Conservation (phyloP, 495 filamentous ascomycete species). For the Cercophora samala region DNA sequence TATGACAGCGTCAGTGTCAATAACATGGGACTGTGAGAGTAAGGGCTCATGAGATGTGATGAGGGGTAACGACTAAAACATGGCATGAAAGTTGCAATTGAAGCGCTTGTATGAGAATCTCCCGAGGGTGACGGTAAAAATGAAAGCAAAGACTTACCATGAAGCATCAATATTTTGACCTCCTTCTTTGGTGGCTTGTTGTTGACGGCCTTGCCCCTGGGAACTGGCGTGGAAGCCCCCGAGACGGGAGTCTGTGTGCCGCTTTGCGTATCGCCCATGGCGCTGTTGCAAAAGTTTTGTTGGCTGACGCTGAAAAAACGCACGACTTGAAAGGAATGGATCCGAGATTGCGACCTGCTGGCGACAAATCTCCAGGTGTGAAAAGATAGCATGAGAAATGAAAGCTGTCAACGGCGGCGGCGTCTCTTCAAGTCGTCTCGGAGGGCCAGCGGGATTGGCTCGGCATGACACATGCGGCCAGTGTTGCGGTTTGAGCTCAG, state of each 20-base stretch:
- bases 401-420: too few species aligned
- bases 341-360: background rate
- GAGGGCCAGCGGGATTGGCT: background rate
- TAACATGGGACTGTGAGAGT: background rate
- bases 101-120: background rate
- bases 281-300: background rate
- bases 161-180: slow-evolving; percentile 57
- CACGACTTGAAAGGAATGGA: background rate
- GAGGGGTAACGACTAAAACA: background rate
- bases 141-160: slow-evolving; percentile 39
- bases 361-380: background rate
- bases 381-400: background rate
- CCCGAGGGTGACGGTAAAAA: background rate
- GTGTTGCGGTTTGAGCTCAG: slow-evolving; percentile 1
- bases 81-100: background rate
- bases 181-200: slow-evolving; percentile 35
- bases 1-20: slow-evolving; percentile 9
- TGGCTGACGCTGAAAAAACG: background rate
- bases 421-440: background rate
- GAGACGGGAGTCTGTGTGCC: slow-evolving; percentile 1
- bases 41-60: background rate
- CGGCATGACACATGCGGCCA: slow-evolving; percentile 8
- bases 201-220: slow-evolving; percentile 1
- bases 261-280: slow-evolving; percentile 6
- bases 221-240: slow-evolving; percentile 1